Percentiles rank a stretch among this genome's conserved stretches.
These are phyloP conservation scores for Sequoia sempervirens DNA, from an alignment of 75 land plant genomes.

Conservation along the genomic window DNA sequence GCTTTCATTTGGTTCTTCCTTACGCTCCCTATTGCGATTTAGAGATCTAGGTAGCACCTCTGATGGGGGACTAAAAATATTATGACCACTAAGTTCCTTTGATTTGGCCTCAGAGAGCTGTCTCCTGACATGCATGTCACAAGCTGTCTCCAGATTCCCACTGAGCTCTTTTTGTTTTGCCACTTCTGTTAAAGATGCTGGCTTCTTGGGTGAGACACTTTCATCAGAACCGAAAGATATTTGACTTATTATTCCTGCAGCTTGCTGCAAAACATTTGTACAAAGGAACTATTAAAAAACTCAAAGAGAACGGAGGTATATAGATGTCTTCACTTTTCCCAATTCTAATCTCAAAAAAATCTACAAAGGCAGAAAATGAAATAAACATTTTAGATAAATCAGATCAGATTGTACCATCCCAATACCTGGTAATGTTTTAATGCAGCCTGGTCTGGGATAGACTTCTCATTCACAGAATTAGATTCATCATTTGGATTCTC, in stretches of 20 bases:
- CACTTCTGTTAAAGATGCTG: slow-evolving; percentile 40
- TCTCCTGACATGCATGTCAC: slow-evolving; percentile 19
- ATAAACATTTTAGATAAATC: slow-evolving; percentile 3
- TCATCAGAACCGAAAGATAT: slow-evolving; percentile 38
- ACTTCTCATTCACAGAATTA: background rate
- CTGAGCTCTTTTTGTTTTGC: slow-evolving; percentile 54
- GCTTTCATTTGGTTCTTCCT: slow-evolving; percentile 23
- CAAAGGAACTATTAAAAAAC: background rate
- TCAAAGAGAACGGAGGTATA: background rate
- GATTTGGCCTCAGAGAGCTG: slow-evolving; percentile 41
- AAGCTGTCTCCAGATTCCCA: slow-evolving; percentile 31
- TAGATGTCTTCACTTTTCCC: background rate
- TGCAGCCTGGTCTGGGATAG: background rate
- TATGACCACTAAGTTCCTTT: slow-evolving; percentile 46
- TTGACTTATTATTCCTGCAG: slow-evolving; percentile 43
- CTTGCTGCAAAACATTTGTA: slow-evolving; percentile 19
- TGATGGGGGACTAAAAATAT: slow-evolving; percentile 45
- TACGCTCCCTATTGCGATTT: slow-evolving; percentile 22
- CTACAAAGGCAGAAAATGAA: background rate
- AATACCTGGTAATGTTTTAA: slow-evolving; percentile 5
- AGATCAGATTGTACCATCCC: background rate
- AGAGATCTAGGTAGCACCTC: slow-evolving; percentile 32
- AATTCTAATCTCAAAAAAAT: background rate
- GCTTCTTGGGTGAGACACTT: slow-evolving; percentile 45
- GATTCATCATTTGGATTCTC: slow-evolving; percentile 6